Base-by-base conservation (phyloP, 805 yeast genomes). In the Starmerella stellata region DNA sequence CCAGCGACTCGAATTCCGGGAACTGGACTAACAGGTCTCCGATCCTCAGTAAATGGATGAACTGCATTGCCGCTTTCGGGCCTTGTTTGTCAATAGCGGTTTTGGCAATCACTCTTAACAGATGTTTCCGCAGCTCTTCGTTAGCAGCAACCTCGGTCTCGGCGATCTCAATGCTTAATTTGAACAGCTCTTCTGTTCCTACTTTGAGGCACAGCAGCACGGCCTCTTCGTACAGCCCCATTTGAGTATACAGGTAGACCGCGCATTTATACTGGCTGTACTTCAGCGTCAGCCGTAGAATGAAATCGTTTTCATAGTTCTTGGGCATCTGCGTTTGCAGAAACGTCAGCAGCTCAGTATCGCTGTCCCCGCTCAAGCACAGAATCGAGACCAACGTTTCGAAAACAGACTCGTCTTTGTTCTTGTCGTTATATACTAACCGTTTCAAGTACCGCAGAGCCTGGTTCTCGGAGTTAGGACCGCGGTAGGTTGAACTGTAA, bases 11-110 rank as follows among this genome's bases (percentile, higher is more conserved):
- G 41, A 79, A 72, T 48, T 82, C 85, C 0, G 95, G 94, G 46
- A 90, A 75, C 24, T 81, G 60, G 2, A 92, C 92, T 37, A 90
- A 58, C 30, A 90, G 52, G 50, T 90, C 96, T 44, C 79, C 83
- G 33, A 90, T 74, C 3, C 75, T 68, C 24, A 63, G 52, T 7
- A 43, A 34, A 14, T 41, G 46, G 8, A 45, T 38, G 21, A 52
- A 43, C 30, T 35, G 34, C 30, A 49, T 23, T 4, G 61, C 61
- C 24, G 51, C 47, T 18, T 50, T 44, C 15, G 59, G 45, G 16
- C 58, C 63, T 21, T 54, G 51, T 8, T 38, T 38, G 18, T 37
- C 37, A 25, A 58, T 59, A 3, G 51, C 44, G 24, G 66, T 59
- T 32, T 61, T 57, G 1, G 80, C 67, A 38, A 82, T 75, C 45